Conservation (phyloP, 2,329 filamentous ascomycete genomes). For the Aureobasidium melanogenum region DNA sequence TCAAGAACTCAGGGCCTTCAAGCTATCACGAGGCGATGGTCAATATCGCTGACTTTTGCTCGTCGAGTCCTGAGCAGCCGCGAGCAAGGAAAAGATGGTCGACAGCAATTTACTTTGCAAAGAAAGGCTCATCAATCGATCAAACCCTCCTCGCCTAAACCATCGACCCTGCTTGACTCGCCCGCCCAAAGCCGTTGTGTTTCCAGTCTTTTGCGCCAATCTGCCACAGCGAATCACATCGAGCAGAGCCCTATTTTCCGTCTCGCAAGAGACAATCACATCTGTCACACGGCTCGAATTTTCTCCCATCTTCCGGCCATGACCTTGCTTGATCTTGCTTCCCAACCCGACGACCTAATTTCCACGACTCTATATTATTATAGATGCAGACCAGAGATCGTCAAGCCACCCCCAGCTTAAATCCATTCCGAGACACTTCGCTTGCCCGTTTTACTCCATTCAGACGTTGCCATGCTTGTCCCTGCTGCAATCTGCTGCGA, state of each 20-base stretch:
- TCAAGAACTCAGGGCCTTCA: not conserved
- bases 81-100: not conserved
- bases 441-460: not conserved
- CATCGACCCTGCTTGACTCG: not conserved
- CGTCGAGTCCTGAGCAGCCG: not conserved
- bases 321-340: constrained; percentile 2
- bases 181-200: not conserved
- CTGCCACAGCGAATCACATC: not conserved
- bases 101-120: not conserved
- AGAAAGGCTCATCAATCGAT: not conserved
- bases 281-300: not conserved
- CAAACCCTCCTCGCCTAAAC: not conserved
- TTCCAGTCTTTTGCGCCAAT: not conserved
- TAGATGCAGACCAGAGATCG: not conserved
- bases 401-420: not conserved
- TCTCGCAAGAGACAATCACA: not conserved
- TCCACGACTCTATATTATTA: not conserved
- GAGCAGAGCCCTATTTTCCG: not conserved
- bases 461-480: not conserved
- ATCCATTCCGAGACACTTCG: constrained; percentile 1
- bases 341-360: constrained; percentile 1
- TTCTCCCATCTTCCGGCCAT: not conserved
- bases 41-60: not conserved
- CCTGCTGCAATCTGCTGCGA: not conserved
- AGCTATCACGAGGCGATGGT: not conserved